Evolutionary conservation across 1,284 basidiomycete species (phyloP), one percentile per base, ranked within the genome.

Genomic region (Microbotryomycetes sp.): DNA sequence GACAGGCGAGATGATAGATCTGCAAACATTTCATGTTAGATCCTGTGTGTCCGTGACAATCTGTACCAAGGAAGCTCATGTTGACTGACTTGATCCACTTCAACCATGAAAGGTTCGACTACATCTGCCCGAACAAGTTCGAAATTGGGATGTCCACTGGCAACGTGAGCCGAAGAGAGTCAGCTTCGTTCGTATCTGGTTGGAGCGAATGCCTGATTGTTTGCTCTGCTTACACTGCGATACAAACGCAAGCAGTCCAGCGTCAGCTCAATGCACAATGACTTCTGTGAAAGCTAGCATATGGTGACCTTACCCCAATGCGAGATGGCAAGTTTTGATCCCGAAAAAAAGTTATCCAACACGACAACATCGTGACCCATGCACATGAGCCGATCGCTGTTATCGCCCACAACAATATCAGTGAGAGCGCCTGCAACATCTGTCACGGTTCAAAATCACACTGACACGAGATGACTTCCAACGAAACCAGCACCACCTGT

Each of bases 401-500:
- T 28, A 42, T 22, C 19, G 5, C 32, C 14, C 3, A 49, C 25
- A 22, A 29, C n/a, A 7, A 15, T 25, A 14, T 23, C 19, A 5
- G 89, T 36, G 26, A 29, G 54, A 48, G 30, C 31, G 52, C 42
- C 9, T 28, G 31, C n/a, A 6, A 7, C 7, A 9, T 57, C 23
- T 45, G 25, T 22, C 23, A 25, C 26, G 36, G 53, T 12, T 30
- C 25, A 9, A 4, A 51, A 53, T 31, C 22, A 42, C 9, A 42
- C 36, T 42, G 9, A 19, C 36, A 78, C 77, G 5, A 98, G 85
- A 79, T 98, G 94, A 49, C 91, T 94, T 30, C 94, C 94, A 62
- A 98, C 93, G 75, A 98, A 98, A 30, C 93, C 93, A 53, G 94
- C 94, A 59, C 92, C 93, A 68, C 93, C 93, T 19, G 93, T 97